phyloP scores from a whole-genome alignment of 192 early-diverging fungal genomes.

The Chytriomyces hyalinus region DNA sequence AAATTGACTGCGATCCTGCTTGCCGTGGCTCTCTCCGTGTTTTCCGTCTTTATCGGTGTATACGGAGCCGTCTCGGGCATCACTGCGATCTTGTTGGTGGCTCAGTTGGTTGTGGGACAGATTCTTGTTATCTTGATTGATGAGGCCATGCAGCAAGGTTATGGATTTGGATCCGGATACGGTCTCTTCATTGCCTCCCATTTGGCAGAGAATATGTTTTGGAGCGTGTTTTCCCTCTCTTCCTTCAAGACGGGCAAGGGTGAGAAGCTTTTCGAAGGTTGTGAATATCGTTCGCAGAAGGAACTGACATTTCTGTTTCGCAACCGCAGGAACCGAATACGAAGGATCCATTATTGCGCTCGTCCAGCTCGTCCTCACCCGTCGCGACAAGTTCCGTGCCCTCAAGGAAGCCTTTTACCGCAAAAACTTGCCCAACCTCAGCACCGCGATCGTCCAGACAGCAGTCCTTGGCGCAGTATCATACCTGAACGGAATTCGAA shows the following conservation, averaged over 20 bases:
- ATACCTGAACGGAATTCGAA: conserved; percentile 89
- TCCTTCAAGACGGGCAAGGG: conserved; percentile 90
- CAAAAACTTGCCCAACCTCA: conserved; percentile 45
- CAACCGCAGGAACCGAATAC: conserved; percentile 72
- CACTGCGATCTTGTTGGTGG: conserved; percentile 77
- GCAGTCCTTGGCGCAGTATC: conserved; percentile 55
- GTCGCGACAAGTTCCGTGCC: conserved; percentile 87
- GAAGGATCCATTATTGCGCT: conserved; percentile 90
- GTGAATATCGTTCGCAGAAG: conserved; percentile 10
- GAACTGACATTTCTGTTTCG: conserved; percentile 9
- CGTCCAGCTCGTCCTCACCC: conserved; percentile 84
- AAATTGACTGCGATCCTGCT: neutral
- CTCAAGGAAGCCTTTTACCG: conserved; percentile 92
- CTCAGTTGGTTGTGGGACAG: conserved; percentile 86
- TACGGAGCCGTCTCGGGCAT: conserved; percentile 60
- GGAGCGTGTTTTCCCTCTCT: conserved; percentile 88
- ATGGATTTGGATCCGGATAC: conserved; percentile 92
- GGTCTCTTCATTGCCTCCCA: conserved; percentile 93
- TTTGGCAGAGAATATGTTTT: conserved; percentile 91
- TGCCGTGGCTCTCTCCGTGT: neutral
- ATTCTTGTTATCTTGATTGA: conserved; percentile 89
- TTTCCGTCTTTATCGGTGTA: conserved; percentile 42
- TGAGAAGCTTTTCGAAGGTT: conserved; percentile 13
- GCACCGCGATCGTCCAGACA: conserved; percentile 80
- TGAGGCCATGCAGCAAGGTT: conserved; percentile 94